Base-by-base conservation (phyloP, 495 filamentous ascomycete species). In the Hyphodiscus hymeniophilus region DNA sequence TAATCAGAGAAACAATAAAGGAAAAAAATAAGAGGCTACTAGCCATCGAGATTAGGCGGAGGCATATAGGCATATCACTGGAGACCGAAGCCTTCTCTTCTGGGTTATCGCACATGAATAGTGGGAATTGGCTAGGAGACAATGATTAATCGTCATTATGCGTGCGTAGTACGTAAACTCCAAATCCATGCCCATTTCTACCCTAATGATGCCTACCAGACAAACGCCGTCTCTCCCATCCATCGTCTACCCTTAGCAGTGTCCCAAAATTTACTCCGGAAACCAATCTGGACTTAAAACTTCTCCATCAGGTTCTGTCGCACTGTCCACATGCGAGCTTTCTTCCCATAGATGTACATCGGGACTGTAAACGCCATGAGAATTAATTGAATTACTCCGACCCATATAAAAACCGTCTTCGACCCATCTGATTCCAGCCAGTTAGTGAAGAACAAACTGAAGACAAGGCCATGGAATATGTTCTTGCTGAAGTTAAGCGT, bases 401-500 rank as follows among this genome's bases (percentile, higher is more conserved):
- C 74, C 42, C 78, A 84, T 30, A 94, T 60, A 57, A 87, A 96
- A 0, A 92, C 87, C 2, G 69, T 77, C 67, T 84, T 87, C 0
- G 82, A 71, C 0, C 91, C 90, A 43, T 89, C 80, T 7, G 63
- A 60, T 24, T 85, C 73, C 3, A 96, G 69, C 90, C 90, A 96
- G 34, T 74, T 72, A 5, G 87, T 89, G 57, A 98, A 85, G 64
- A 98, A 98, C 18, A 95, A 67, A 17, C 85, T 92, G 61, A 95
- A 97, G 0, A 94, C 71, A 10, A 95, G 70, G 6, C 89, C 90
- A 58, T 96, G 89, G 33, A 95, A 81, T 35, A 95, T 74, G 60
- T 95, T 94, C 74, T 96, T 98, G 64, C 80, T 82, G 61, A 95
- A 92, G 62, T 95, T 96, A 51, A 98, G 67, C 12, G 91, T 95